Evolutionary conservation across 2,329 filamentous ascomycete species (phyloP).

Genomic region (Domatiomyces catenatus): DNA sequence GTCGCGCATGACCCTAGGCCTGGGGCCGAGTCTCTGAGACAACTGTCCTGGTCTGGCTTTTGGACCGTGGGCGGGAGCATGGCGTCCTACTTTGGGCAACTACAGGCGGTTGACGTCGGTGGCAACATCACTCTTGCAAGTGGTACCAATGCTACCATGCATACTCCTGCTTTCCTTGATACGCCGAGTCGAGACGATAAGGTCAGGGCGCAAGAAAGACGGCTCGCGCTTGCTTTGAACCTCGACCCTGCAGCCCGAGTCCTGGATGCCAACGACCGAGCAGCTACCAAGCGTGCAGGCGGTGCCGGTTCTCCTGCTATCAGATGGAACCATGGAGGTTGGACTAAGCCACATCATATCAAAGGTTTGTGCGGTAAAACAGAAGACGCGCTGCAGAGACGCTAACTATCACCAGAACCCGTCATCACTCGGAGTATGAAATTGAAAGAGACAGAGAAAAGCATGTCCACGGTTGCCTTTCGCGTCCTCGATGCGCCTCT

Average conservation of each 20-base stretch:
- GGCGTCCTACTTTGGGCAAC: slow-evolving; percentile 33
- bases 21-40: slow-evolving; percentile 21
- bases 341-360: not conserved
- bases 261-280: slow-evolving; percentile 29
- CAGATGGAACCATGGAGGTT: not conserved
- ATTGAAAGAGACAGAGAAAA: slow-evolving; percentile 20
- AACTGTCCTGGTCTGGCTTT: slow-evolving; percentile 52
- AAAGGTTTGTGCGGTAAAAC: not conserved
- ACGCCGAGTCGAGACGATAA: slow-evolving; percentile 42
- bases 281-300: not conserved
- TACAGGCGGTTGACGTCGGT: slow-evolving; percentile 41
- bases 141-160: slow-evolving; percentile 55
- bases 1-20: slow-evolving; percentile 21
- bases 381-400: not conserved
- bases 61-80: slow-evolving; percentile 64
- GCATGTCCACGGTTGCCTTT: slow-evolving; percentile 59
- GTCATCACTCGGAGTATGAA: not conserved
- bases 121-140: slow-evolving; percentile 50
- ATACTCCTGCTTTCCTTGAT: slow-evolving; percentile 41
- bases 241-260: slow-evolving; percentile 56
- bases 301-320: not conserved
- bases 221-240: slow-evolving; percentile 67
- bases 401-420: slow-evolving; percentile 5
- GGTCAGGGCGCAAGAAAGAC: slow-evolving; percentile 52
- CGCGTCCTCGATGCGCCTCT: slow-evolving; percentile 78